Conservation (phyloP, 306 rosid species). For the Fragaria ananassa region DNA sequence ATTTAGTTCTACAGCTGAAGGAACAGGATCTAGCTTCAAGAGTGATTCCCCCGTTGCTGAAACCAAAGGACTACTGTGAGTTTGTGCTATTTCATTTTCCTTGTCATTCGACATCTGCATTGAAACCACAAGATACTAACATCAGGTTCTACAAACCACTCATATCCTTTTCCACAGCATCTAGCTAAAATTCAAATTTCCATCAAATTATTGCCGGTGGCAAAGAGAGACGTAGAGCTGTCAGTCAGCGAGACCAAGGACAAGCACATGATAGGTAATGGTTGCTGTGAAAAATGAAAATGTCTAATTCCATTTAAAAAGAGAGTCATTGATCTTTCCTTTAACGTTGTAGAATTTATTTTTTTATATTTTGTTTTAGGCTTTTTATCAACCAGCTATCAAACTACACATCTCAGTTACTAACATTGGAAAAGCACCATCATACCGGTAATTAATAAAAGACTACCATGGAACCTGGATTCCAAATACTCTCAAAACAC, state of each 20-base stretch:
- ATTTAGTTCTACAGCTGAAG: constrained; percentile 30
- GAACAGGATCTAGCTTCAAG: constrained; percentile 11
- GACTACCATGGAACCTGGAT: background rate
- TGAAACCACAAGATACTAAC: constrained; percentile 20
- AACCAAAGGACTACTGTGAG: constrained; percentile 5
- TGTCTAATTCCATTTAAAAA: background rate
- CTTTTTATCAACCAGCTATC: background rate
- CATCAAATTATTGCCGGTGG: background rate
- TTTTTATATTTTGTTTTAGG: background rate
- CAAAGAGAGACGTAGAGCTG: background rate
- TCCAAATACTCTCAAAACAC: background rate
- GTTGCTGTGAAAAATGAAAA: background rate
- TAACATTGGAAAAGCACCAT: background rate
- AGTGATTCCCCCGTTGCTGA: constrained; percentile 24
- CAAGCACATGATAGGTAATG: too few species aligned
- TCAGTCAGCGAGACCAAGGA: background rate
- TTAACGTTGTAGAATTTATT: background rate
- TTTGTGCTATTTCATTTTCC: constrained; percentile 2
- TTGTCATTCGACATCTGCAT: constrained; percentile 42
- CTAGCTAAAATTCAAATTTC: background rate
- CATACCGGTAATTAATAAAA: background rate
- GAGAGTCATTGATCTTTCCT: background rate
- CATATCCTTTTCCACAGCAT: background rate
- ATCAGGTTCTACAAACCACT: constrained; percentile 4
- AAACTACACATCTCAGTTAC: background rate